Conservation (phyloP, 306 rosid genomes). For the Ormosia emarginata region DNA sequence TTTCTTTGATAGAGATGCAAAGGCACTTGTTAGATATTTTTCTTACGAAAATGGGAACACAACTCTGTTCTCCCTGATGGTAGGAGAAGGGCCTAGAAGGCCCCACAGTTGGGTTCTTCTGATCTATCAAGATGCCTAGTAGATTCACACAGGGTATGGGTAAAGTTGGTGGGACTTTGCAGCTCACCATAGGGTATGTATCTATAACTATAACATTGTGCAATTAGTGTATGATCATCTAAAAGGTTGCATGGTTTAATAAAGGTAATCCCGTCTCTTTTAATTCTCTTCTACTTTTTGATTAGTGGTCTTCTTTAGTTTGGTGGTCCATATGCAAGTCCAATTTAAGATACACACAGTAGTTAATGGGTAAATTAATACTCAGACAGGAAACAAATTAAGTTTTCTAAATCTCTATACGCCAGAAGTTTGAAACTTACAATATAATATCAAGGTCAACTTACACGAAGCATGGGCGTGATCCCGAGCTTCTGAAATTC, state of each 20-base stretch:
- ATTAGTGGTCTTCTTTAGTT: conserved; percentile 12
- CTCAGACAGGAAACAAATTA: not conserved
- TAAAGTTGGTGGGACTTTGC: conserved; percentile 15
- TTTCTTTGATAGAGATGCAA: not conserved
- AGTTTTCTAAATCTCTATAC: not conserved
- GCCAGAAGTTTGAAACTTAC: not conserved
- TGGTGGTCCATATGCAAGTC: conserved; percentile 27
- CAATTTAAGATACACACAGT: not conserved
- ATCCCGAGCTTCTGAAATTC: not conserved
- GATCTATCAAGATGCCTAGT: conserved; percentile 4
- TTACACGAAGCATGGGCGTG: not conserved
- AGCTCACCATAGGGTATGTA: conserved; percentile 4
- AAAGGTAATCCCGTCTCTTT: conserved; percentile 15
- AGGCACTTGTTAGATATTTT: not conserved
- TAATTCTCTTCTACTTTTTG: not conserved
- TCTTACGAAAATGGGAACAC: not conserved
- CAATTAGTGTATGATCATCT: not conserved
- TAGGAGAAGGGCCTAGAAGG: not conserved
- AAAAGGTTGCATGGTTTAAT: conserved; percentile 33
- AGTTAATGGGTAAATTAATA: not conserved
- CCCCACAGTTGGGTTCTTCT: not conserved
- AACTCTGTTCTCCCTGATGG: not conserved
- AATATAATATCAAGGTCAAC: not conserved
- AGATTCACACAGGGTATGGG: not conserved
- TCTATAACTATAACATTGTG: not conserved